These are phyloP conservation scores for Exophiala sp. DNA, from an alignment of 2,329 filamentous ascomycete species.

Conservation along the genomic window DNA sequence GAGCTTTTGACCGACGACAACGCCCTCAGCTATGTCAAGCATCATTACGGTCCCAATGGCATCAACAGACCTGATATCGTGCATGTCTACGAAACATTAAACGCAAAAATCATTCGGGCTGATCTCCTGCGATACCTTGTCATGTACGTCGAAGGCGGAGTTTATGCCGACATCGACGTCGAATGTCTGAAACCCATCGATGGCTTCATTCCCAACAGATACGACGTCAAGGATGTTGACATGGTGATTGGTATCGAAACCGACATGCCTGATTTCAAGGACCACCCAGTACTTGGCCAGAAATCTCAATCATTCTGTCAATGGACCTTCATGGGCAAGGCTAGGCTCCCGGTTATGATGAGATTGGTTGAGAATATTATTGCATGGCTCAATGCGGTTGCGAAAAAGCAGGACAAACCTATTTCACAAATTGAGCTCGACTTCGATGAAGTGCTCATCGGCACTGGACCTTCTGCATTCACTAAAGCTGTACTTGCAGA, in stretches of 20 bases:
- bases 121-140: slow-evolving; percentile 64
- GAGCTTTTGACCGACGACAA: slow-evolving; percentile 68
- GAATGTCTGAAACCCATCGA: slow-evolving; percentile 53
- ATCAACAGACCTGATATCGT: slow-evolving; percentile 66
- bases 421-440: slow-evolving; percentile 62
- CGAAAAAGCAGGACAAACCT: slow-evolving; percentile 55
- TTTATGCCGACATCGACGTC: slow-evolving; percentile 60
- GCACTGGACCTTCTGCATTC: slow-evolving; percentile 69
- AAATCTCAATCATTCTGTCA: slow-evolving; percentile 70
- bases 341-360: slow-evolving; percentile 64
- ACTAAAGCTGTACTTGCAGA: slow-evolving; percentile 62
- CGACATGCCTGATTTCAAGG: slow-evolving; percentile 61
- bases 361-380: slow-evolving; percentile 65
- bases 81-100: slow-evolving; percentile 57
- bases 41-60: slow-evolving; percentile 61
- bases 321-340: slow-evolving; percentile 71
- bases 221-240: slow-evolving; percentile 60
- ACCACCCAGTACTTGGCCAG: slow-evolving; percentile 62
- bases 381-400: slow-evolving; percentile 59
- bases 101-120: slow-evolving; percentile 63
- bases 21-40: slow-evolving; percentile 63
- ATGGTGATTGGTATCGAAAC: slow-evolving; percentile 70
- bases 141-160: slow-evolving; percentile 62
- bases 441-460: slow-evolving; percentile 68
- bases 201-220: slow-evolving; percentile 60